Conservation (phyloP, 108 stramenopile species). For the Fragilariopsis cylindrus region DNA sequence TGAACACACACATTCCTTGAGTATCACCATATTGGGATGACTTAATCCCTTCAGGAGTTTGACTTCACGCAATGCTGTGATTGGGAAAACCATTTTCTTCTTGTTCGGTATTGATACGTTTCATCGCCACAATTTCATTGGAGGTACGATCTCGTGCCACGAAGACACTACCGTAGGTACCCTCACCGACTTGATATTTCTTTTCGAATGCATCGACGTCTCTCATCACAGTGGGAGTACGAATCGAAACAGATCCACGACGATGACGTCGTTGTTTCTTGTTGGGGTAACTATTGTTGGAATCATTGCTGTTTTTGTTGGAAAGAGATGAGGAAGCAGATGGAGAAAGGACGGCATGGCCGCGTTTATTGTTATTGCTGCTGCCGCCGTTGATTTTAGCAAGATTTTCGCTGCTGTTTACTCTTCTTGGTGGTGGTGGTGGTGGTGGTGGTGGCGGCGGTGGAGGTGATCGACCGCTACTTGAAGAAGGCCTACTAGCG, state of each 20-base stretch:
- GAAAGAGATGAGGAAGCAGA: background rate
- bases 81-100: slow-evolving; percentile 94
- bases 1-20: slow-evolving; percentile 92
- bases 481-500: slow-evolving; percentile 4
- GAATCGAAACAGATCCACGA: slow-evolving; percentile 46
- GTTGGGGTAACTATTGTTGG: background rate
- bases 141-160: slow-evolving; percentile 70
- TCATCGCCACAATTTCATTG: slow-evolving; percentile 87
- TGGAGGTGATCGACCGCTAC: slow-evolving; percentile 32
- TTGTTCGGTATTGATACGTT: slow-evolving; percentile 89
- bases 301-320: slow-evolving; percentile 7
- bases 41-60: slow-evolving; percentile 89
- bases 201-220: slow-evolving; percentile 82
- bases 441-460: slow-evolving; percentile 41
- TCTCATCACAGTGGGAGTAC: slow-evolving; percentile 65
- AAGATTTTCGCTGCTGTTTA: background rate
- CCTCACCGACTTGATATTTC: slow-evolving; percentile 81
- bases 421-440: slow-evolving; percentile 9
- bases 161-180: slow-evolving; percentile 89
- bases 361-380: slow-evolving; percentile 15
- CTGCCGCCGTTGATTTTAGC: background rate
- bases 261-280: slow-evolving; percentile 1
- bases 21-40: slow-evolving; percentile 84
- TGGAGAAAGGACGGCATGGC: slow-evolving; percentile 13
- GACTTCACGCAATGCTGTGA: slow-evolving; percentile 93